phyloP scores from a whole-genome alignment of 148 eudicot species.

The Rheum nobile region DNA sequence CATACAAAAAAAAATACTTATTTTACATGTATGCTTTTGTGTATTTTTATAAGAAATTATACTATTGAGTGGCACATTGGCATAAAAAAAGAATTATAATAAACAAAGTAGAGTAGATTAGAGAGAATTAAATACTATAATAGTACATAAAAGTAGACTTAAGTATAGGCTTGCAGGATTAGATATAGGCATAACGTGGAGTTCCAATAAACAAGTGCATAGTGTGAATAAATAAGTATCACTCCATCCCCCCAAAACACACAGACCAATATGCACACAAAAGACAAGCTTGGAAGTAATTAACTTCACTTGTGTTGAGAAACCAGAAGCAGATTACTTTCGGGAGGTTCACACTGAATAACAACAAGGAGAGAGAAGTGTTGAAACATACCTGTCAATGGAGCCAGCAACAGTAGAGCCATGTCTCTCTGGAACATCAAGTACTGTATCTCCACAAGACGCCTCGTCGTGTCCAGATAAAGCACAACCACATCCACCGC shows the following conservation, averaged over 20 bases:
- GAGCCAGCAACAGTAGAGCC: no score
- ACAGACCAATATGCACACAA: slow-evolving; percentile 5
- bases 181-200: slow-evolving; percentile 13
- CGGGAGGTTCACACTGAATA: no score
- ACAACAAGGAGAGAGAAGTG: no score
- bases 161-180: slow-evolving; percentile 9
- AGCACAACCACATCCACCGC: no score
- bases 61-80: slow-evolving; percentile 5
- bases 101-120: slow-evolving; percentile 6
- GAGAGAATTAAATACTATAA: not conserved
- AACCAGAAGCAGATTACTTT: not conserved
- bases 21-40: not conserved
- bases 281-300: slow-evolving; percentile 4
- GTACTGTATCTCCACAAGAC: slow-evolving; percentile 1
- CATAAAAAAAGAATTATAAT: not conserved
- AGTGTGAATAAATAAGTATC: slow-evolving; percentile 12
- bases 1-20: not conserved
- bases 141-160: slow-evolving; percentile 6
- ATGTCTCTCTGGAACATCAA: slow-evolving; percentile 3
- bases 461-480: not conserved
- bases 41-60: not conserved
- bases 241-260: slow-evolving; percentile 7
- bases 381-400: slow-evolving; percentile 1
- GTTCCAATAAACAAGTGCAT: slow-evolving; percentile 10
- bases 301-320: not conserved